These are phyloP conservation scores for Climacium dendroides DNA, from an alignment of 225 moss, liverwort and hornwort species.

Conservation along the genomic window DNA sequence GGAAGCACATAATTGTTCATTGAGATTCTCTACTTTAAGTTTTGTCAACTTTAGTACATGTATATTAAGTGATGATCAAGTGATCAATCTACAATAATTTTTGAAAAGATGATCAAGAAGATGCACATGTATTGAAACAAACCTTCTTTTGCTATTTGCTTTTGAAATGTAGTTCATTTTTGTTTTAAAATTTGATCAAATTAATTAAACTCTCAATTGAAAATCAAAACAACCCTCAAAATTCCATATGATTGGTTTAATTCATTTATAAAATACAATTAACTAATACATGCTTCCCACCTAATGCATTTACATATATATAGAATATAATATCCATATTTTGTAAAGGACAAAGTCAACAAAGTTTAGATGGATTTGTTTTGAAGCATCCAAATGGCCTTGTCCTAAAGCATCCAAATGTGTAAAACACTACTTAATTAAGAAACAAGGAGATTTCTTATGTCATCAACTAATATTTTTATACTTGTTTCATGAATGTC, in stretches of 20 bases:
- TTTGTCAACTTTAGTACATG: background rate
- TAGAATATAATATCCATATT: background rate
- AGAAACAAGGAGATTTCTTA: background rate
- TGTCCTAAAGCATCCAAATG: background rate
- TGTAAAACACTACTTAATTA: background rate
- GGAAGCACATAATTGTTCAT: background rate
- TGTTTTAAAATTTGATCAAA: background rate
- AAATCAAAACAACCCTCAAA: background rate
- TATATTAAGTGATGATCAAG: background rate
- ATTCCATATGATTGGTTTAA: background rate
- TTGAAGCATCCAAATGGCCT: background rate
- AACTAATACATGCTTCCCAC: background rate
- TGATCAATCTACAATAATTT: rapidly evolving
- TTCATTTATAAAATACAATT: background rate
- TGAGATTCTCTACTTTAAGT: background rate
- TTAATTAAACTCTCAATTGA: background rate
- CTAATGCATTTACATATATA: background rate
- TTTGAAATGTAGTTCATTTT: background rate
- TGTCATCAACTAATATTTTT: background rate
- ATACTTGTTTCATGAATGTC: background rate
- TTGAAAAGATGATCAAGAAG: background rate
- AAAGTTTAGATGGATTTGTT: background rate
- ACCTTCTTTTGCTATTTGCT: background rate
- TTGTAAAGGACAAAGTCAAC: background rate
- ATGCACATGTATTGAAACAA: background rate